These are phyloP conservation scores for Thecaphora thlaspeos DNA, from an alignment of 1,284 basidiomycete genomes.

Conservation along the genomic window DNA sequence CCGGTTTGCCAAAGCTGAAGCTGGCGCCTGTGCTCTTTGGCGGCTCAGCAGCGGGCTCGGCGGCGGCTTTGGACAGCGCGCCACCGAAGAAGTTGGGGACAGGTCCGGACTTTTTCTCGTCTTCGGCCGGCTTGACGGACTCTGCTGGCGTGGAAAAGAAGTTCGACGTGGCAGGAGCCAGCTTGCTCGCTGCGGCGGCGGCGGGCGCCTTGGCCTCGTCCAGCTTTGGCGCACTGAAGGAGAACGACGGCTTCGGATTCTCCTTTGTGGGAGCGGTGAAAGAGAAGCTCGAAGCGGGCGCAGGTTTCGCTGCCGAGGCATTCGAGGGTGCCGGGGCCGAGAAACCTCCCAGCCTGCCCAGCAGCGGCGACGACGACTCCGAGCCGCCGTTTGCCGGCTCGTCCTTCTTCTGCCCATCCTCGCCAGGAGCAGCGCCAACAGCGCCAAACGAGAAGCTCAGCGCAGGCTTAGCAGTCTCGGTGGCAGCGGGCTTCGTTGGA, in stretches of 20 bases:
- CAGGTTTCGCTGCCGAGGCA: conserved; percentile 4
- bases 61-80: conserved; percentile 31
- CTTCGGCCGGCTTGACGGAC: conserved; percentile 12
- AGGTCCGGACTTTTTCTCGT: conserved; percentile 45
- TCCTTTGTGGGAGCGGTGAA: conserved; percentile 30
- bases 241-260: conserved; percentile 25
- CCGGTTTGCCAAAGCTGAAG: conserved; percentile 17
- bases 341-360: conserved; percentile 39
- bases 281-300: conserved; percentile 19
- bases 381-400: too few species aligned
- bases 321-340: conserved; percentile 19
- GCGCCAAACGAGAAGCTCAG: too few species aligned
- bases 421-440: too few species aligned
- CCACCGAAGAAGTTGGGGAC: conserved; percentile 49
- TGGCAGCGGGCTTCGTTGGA: conserved; percentile 1
- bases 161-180: conserved; percentile 12
- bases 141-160: conserved; percentile 31
- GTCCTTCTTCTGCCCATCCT: too few species aligned
- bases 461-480: conserved; percentile 6
- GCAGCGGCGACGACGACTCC: conserved; percentile 20
- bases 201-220: conserved; percentile 4
- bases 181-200: conserved; percentile 5
- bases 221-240: conserved; percentile 20
- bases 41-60: conserved; percentile 8
- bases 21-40: conserved; percentile 2